Conservation (phyloP, 345 rosid genomes). For the Sapria himalayana region DNA sequence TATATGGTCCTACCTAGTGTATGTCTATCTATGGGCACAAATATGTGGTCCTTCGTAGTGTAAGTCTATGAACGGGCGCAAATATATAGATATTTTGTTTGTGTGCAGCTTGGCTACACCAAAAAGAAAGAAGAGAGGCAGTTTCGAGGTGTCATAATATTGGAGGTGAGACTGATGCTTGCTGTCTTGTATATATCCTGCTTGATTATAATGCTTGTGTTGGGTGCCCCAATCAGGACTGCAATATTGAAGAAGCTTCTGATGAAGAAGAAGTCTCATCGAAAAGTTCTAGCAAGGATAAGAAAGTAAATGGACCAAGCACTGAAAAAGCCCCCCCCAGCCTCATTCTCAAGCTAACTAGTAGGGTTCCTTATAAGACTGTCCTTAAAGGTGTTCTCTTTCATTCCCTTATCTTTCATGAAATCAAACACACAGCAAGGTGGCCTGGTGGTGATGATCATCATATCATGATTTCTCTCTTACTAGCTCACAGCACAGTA, state of each 20-base stretch:
- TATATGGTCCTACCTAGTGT: no score
- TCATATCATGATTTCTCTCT: no score
- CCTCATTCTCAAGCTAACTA: constrained; percentile 61
- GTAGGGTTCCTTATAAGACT: constrained; percentile 84
- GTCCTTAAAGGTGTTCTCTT: constrained; percentile 54
- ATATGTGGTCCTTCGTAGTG: no score
- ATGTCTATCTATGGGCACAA: no score
- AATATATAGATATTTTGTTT: no score
- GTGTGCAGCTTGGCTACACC: constrained; percentile 80
- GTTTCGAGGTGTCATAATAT: constrained; percentile 76
- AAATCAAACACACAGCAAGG: no score
- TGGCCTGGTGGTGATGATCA: no score
- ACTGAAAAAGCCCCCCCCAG: constrained; percentile 35
- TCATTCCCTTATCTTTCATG: constrained; percentile 5
- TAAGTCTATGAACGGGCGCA: no score
- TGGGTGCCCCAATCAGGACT: constrained; percentile 33
- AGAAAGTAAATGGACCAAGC: constrained; percentile 67
- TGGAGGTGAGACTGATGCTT: constrained; percentile 43
- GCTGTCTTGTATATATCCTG: neutral
- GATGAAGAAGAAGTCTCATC: constrained; percentile 61
- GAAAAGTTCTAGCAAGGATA: constrained; percentile 75
- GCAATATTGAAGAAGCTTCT: constrained; percentile 54
- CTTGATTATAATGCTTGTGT: constrained; percentile 2
- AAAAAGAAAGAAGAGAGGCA: constrained; percentile 87
- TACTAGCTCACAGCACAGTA: constrained; percentile 74